Evolutionary conservation across 352 stramenopile species (phyloP), one percentile per base, ranked within the genome.

Genomic region (Phytophthora sansomeana): DNA sequence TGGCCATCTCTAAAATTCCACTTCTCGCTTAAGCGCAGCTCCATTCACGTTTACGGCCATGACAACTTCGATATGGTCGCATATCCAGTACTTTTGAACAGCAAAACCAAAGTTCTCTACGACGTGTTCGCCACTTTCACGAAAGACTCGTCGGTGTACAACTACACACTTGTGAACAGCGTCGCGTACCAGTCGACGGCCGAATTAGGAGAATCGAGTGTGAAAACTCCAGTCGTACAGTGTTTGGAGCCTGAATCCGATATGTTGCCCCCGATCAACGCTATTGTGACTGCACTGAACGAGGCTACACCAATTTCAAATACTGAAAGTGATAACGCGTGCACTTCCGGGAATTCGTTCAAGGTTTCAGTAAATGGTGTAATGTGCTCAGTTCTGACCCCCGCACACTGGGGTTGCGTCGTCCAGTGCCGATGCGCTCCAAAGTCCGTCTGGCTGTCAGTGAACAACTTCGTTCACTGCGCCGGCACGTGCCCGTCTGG

Each of bases 1-100:
- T 52, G 52, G 24, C 67, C 63, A 11, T 59, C 56, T 2, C 44
- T 80, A 8, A 44, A 26, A 8, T 55, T 80, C 26, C 58, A 62
- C 4, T 66, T 78, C 56, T 58, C 30, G 1, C 14, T 74, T 49
- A 77, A 78, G 50, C 64, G 73, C 19, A 49, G n/a, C 24, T 59
- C 63, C 35, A 75, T 81, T 61, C n/a, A 28, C 4, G 16, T 75
- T 9, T 57, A 63, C 26, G 72, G 72, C 1, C 41, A 62, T 5
- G 52, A 57, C 28, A 35, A 69, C 10, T 68, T 75, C 21, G 42
- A 67, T 17, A 59, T 77, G 5, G 39, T 71, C 21, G 72, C 62
- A 1, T 67, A 57, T 6, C 72, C 60, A 1, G 38, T 73, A 32
- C 33, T 61, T 48, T 51, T 47, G 1, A 21, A 28, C 5, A 36